These are phyloP conservation scores for Flaveria linearis DNA, from an alignment of 129 eudicot species.

Conservation along the genomic window DNA sequence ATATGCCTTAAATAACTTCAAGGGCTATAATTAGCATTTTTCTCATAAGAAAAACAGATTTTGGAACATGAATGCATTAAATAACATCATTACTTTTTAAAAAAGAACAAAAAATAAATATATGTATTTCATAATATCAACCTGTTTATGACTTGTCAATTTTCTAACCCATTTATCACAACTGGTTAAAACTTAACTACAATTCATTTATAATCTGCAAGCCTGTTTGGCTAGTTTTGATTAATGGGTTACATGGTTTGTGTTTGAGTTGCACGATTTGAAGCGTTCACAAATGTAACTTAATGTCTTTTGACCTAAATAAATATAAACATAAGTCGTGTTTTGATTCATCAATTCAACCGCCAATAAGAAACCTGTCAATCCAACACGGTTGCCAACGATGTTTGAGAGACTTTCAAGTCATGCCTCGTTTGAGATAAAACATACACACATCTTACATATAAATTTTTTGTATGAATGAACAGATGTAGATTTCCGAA, in stretches of 20 bases:
- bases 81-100: no score
- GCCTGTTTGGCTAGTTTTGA: neutral
- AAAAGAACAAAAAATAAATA: no score
- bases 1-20: no score
- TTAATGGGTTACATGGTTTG: neutral
- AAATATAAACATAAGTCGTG: neutral
- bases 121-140: no score
- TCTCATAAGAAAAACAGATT: no score
- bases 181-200: no score
- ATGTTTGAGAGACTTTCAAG: neutral
- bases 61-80: no score
- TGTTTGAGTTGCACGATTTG: neutral
- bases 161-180: no score
- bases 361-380: neutral
- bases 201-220: neutral
- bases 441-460: neutral
- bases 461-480: neutral
- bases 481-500: slow-evolving; percentile 73
- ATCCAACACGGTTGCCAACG: neutral
- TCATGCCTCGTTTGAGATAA: neutral
- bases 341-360: neutral
- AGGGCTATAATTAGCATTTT: no score
- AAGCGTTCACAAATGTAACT: neutral
- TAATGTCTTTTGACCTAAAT: neutral
- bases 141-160: no score